A percentile compares a stretch with the other conserved stretches of the same genome.
These are phyloP conservation scores for Syzygium grande DNA, from an alignment of 345 rosid genomes.

Conservation along the genomic window DNA sequence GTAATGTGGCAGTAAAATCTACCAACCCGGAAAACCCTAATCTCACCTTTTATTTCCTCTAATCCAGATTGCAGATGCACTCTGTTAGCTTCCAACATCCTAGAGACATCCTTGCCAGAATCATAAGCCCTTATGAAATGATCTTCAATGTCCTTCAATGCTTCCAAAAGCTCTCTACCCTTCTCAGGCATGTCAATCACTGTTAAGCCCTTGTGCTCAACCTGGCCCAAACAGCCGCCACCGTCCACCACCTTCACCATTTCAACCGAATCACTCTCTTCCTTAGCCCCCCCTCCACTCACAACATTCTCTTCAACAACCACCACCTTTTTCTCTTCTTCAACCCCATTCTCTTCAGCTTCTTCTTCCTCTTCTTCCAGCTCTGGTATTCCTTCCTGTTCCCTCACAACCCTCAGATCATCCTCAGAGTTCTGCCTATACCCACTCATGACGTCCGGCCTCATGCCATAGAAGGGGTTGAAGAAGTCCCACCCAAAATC, in stretches of 20 bases:
- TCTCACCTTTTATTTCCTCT: conserved; percentile 56
- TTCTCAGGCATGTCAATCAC: conserved; percentile 36
- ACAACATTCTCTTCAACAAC: conserved; percentile 11
- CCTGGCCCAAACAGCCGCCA: conserved; percentile 14
- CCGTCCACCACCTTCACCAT: conserved; percentile 18
- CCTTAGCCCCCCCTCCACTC: conserved; percentile 1
- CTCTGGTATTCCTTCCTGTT: conserved; percentile 72
- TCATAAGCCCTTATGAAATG: conserved; percentile 66
- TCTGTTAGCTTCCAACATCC: conserved; percentile 60
- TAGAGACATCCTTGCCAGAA: conserved; percentile 64
- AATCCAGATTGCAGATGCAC: conserved; percentile 42
- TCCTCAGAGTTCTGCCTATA: conserved; percentile 35
- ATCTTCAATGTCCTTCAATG: conserved; percentile 59
- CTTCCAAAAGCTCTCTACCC: conserved; percentile 67
- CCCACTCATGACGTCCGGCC: conserved; percentile 43
- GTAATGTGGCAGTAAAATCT: background rate
- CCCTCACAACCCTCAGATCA: conserved; percentile 51
- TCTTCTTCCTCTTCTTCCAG: conserved; percentile 52
- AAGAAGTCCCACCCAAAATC: conserved; percentile 82
- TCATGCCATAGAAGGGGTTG: conserved; percentile 46
- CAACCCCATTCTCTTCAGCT: background rate
- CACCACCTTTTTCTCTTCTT: conserved; percentile 18
- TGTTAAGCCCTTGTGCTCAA: conserved; percentile 32
- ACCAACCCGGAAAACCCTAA: background rate
- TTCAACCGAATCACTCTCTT: conserved; percentile 16